phyloP scores from a whole-genome alignment of 83 land plant genomes.

The Picea mariana region DNA sequence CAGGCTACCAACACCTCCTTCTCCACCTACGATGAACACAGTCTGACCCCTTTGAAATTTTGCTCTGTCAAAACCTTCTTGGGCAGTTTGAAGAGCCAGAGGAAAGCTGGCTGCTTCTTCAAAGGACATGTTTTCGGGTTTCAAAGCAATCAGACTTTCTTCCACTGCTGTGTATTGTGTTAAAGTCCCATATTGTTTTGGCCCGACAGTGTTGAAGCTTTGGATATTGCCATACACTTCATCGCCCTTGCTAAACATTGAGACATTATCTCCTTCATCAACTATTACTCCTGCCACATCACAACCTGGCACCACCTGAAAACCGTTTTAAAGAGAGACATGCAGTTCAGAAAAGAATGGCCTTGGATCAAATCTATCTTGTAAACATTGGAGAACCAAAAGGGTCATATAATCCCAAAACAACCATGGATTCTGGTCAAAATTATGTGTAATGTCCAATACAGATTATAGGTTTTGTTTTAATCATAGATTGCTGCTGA shows the following conservation, averaged over 20 bases:
- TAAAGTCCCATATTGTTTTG: slow-evolving; percentile 47
- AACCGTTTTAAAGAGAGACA: too few relatives aligned
- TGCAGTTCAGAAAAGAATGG: too few relatives aligned
- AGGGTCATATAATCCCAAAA: too few relatives aligned
- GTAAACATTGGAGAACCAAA: too few relatives aligned
- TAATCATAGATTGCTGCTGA: too few relatives aligned
- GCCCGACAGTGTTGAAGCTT: slow-evolving; percentile 19
- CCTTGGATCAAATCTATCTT: too few relatives aligned
- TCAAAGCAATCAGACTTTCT: slow-evolving; percentile 38
- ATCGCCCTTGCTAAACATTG: slow-evolving; percentile 28
- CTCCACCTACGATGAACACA: too few relatives aligned
- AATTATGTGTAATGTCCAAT: neutral
- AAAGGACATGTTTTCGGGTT: slow-evolving; percentile 39
- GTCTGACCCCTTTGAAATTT: too few relatives aligned
- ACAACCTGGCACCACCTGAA: too few relatives aligned
- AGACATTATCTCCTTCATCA: too few relatives aligned
- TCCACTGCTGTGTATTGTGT: slow-evolving; percentile 44
- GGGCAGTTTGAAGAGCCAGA: slow-evolving; percentile 39
- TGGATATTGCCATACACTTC: slow-evolving; percentile 46
- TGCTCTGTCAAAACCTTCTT: neutral
- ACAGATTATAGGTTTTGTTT: neutral
- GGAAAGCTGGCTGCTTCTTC: slow-evolving; percentile 54
- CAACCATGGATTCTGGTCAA: neutral
- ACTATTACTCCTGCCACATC: too few relatives aligned
- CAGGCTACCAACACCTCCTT: too few relatives aligned